These are phyloP conservation scores for Peronospora destructor DNA, from an alignment of 352 stramenopile species.

Conservation along the genomic window DNA sequence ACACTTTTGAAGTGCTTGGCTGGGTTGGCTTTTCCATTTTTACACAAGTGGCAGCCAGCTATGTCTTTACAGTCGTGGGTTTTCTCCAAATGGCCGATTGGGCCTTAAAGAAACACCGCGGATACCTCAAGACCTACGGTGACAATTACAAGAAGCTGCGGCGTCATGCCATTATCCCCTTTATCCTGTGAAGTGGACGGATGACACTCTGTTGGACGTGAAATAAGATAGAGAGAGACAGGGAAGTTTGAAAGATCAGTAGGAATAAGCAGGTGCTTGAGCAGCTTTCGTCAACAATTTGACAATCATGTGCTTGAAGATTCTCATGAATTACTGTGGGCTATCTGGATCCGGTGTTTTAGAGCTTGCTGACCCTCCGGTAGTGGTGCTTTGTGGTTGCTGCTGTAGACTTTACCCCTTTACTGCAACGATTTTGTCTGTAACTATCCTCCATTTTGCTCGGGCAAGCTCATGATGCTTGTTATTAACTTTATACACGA, in stretches of 20 bases:
- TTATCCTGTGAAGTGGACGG: slow-evolving; percentile 50
- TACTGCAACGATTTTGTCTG: too few species aligned
- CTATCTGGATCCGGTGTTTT: slow-evolving; percentile 48
- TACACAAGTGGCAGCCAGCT: slow-evolving; percentile 76
- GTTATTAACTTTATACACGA: slow-evolving; percentile 97
- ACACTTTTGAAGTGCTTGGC: slow-evolving; percentile 85
- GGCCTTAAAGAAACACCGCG: slow-evolving; percentile 84
- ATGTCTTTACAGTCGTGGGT: slow-evolving; percentile 80
- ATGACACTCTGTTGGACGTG: neutral
- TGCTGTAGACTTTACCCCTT: too few species aligned
- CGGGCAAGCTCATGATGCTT: slow-evolving; percentile 82
- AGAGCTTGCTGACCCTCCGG: too few species aligned
- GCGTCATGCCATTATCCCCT: slow-evolving; percentile 80
- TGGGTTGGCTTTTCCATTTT: slow-evolving; percentile 87
- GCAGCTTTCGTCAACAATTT: neutral
- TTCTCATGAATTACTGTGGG: slow-evolving; percentile 98
- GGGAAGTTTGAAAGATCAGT: neutral
- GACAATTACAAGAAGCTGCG: slow-evolving; percentile 85
- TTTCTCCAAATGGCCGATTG: slow-evolving; percentile 88
- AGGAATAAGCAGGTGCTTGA: neutral
- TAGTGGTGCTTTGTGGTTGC: too few species aligned
- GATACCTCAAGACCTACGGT: slow-evolving; percentile 83
- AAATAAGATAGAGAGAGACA: neutral
- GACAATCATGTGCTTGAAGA: slow-evolving; percentile 98
- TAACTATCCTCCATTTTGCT: slow-evolving; percentile 95